Conservation (phyloP, 2,329 filamentous ascomycete genomes). For the Calonectria honghensis region DNA sequence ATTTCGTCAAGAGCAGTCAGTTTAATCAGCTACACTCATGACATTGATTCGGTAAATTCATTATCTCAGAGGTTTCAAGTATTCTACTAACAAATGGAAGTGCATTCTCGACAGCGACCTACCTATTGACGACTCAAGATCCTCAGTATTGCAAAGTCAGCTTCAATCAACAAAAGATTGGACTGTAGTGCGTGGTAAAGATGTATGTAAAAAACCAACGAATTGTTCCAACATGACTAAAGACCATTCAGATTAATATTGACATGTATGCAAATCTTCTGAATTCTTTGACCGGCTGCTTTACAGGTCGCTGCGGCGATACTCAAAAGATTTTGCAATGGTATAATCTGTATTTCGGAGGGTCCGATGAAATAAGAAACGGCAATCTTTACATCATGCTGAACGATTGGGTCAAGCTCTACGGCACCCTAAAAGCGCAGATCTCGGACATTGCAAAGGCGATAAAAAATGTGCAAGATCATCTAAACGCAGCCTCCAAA, state of each 20-base stretch:
- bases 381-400: not conserved
- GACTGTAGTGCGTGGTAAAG: not conserved
- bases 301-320: not conserved
- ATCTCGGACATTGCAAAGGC: not conserved
- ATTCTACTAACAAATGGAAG: not conserved
- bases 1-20: not conserved
- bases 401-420: not conserved
- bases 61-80: not conserved
- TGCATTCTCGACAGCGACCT: not conserved
- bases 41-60: not conserved
- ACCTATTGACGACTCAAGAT: not conserved
- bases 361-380: not conserved
- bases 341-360: not conserved
- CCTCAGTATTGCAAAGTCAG: not conserved
- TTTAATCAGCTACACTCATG: not conserved
- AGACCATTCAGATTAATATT: not conserved
- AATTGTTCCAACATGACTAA: not conserved
- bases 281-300: not conserved
- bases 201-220: not conserved
- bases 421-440: not conserved
- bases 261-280: not conserved
- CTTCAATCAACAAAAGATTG: not conserved
- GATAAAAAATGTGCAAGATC: not conserved
- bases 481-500: not conserved
- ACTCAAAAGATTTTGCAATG: not conserved